Percentiles rank a stretch among this genome's conserved stretches.
Evolutionary conservation across 495 filamentous ascomycete species (phyloP).

Genomic region (Penicillium soppii): DNA sequence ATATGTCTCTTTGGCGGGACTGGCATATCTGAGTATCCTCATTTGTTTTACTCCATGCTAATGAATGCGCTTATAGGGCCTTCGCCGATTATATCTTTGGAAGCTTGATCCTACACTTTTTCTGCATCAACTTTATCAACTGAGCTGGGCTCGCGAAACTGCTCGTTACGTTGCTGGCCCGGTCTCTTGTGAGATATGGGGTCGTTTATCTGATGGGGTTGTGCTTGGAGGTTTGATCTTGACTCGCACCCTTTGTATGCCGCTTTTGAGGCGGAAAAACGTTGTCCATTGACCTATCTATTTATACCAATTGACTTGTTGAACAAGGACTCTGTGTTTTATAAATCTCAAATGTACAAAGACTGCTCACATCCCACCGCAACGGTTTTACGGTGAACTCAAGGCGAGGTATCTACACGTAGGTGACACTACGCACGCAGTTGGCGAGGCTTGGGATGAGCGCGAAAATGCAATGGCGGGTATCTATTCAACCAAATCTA

Average conservation of each 20-base stretch:
- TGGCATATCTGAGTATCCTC: too few relatives aligned
- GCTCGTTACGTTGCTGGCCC: not conserved
- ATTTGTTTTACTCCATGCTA: not conserved
- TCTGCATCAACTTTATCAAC: conserved; percentile 99
- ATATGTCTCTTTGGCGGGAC: not conserved
- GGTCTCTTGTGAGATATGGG: conserved; percentile 8
- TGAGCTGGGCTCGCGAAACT: conserved; percentile 39
- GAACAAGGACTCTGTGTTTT: not conserved
- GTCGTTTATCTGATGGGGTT: too few relatives aligned
- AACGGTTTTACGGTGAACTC: too few relatives aligned
- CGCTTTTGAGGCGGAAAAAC: not conserved
- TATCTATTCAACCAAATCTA: conserved; percentile 11
- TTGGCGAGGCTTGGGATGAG: too few relatives aligned
- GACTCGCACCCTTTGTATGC: not conserved
- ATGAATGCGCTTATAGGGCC: conserved; percentile 55
- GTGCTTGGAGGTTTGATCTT: too few relatives aligned
- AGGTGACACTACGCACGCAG: too few relatives aligned
- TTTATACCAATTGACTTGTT: conserved; percentile 2
- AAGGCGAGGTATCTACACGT: too few relatives aligned
- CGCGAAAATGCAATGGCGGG: not conserved
- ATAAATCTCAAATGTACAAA: too few relatives aligned
- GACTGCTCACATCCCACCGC: too few relatives aligned
- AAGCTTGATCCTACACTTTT: conserved; percentile 94
- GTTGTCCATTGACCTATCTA: not conserved
- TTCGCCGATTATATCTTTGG: conserved; percentile 97